phyloP scores from a whole-genome alignment of 2,329 filamentous ascomycete genomes.

The Diaporthe batatas region DNA sequence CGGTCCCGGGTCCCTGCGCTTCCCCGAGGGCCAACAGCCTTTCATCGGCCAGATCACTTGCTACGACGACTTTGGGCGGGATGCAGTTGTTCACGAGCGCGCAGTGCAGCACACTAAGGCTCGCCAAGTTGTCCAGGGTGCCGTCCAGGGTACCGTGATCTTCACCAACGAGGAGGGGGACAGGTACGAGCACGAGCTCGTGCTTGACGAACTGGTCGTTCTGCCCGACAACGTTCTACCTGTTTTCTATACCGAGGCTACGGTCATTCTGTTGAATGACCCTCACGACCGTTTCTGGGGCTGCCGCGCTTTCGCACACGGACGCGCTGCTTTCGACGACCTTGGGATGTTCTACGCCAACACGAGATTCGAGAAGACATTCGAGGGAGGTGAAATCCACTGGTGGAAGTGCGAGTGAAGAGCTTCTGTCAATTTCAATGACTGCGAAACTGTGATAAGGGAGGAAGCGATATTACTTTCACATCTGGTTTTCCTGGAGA shows the following conservation, averaged over 20 bases:
- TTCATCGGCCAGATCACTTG: slow-evolving; percentile 20
- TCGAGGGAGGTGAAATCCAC: slow-evolving; percentile 2
- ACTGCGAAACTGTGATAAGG: too few species aligned
- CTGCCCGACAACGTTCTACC: neutral
- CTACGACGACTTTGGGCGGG: slow-evolving; percentile 15
- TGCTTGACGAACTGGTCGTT: neutral
- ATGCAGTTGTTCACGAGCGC: neutral
- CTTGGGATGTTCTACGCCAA: slow-evolving; percentile 12
- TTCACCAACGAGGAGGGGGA: slow-evolving; percentile 23
- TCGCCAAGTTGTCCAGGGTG: slow-evolving; percentile 9
- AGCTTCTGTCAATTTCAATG: too few species aligned
- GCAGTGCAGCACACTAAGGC: neutral
- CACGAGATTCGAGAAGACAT: slow-evolving; percentile 7
- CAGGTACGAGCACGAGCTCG: slow-evolving; percentile 21
- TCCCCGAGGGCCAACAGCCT: slow-evolving; percentile 10
- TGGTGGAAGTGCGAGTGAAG: slow-evolving; percentile 4
- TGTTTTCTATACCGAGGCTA: neutral
- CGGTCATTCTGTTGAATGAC: neutral
- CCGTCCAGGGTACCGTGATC: slow-evolving; percentile 1
- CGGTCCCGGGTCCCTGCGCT: neutral
- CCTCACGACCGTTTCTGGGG: neutral
- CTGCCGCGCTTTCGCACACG: neutral
- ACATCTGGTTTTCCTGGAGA: neutral
- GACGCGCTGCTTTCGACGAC: slow-evolving; percentile 13
- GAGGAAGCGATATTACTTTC: neutral